phyloP scores from a whole-genome alignment of 108 stramenopile species.

The Nitzschia sp. region DNA sequence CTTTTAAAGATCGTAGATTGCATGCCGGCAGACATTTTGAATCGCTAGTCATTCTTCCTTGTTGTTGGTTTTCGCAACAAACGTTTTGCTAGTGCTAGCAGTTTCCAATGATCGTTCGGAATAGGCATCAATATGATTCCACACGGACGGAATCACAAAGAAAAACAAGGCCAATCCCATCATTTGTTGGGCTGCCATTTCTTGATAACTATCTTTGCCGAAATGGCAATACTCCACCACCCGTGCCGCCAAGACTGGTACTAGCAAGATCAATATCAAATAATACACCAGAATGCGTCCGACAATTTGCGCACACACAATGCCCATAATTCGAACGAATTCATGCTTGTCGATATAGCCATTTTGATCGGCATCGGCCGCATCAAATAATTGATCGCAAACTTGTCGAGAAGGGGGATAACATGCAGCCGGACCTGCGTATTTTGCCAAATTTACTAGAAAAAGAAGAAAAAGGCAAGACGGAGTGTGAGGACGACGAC shows the following conservation, averaged over 20 bases:
- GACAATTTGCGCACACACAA: conserved; percentile 40
- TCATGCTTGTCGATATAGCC: conserved; percentile 49
- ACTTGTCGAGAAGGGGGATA: conserved; percentile 44
- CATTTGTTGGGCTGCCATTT: conserved; percentile 19
- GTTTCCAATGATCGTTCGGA: conserved; percentile 15
- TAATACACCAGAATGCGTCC: conserved; percentile 47
- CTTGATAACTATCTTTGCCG: conserved; percentile 21
- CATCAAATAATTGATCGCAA: conserved; percentile 51
- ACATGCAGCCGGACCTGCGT: conserved; percentile 60
- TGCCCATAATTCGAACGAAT: conserved; percentile 45
- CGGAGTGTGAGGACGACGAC: not conserved
- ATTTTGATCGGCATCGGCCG: conserved; percentile 45
- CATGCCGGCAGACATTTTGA: too few relatives aligned
- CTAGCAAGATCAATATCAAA: conserved; percentile 40
- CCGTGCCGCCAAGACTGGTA: conserved; percentile 38
- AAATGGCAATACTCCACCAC: conserved; percentile 17
- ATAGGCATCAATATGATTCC: conserved; percentile 40
- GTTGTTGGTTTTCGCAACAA: too few relatives aligned
- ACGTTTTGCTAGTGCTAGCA: too few relatives aligned
- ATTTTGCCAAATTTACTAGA: conserved; percentile 50
- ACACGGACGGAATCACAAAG: conserved; percentile 38
- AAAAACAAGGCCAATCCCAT: conserved; percentile 32
- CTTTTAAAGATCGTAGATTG: too few relatives aligned
- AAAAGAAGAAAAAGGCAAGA: not conserved
- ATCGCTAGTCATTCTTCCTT: too few relatives aligned